A percentile compares a stretch with the other conserved stretches of the same genome.
Evolutionary conservation across 129 eudicot species (phyloP).

Genomic region (Tanacetum coccineum): DNA sequence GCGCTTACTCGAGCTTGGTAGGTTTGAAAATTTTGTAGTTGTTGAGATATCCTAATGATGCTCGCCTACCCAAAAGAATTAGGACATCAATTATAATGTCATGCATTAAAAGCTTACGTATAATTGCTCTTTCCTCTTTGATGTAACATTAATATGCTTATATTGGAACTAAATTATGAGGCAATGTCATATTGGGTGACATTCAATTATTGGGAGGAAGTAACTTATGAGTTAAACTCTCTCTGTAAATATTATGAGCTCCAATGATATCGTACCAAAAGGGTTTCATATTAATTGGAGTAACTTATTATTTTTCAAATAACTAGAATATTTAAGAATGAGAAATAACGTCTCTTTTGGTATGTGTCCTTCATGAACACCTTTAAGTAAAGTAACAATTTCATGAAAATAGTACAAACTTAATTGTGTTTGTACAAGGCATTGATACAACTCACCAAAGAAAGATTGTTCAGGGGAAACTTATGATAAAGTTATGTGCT

Average conservation of each 20-base stretch:
- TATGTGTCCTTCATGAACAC: no score
- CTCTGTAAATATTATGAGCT: constrained; percentile 3
- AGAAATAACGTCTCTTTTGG: no score
- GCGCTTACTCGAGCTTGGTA: constrained; percentile 51
- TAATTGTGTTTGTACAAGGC: no score
- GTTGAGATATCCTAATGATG: constrained; percentile 55
- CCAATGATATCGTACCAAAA: no score
- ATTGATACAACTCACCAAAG: not conserved
- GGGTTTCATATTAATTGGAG: no score
- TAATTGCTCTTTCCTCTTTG: not conserved
- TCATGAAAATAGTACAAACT: no score
- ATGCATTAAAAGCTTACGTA: constrained; percentile 14
- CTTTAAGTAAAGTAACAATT: no score
- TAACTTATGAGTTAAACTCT: constrained; percentile 17
- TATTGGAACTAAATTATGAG: constrained; percentile 12
- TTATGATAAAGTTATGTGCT: not conserved
- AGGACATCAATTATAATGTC: not conserved
- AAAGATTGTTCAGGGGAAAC: not conserved
- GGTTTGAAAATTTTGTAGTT: constrained; percentile 39
- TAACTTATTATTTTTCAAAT: no score
- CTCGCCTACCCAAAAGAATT: constrained; percentile 35
- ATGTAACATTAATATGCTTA: constrained; percentile 13
- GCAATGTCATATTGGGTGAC: constrained; percentile 10
- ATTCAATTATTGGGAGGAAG: not conserved
- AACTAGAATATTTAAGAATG: no score